A percentile compares a stretch with the other conserved stretches of the same genome.
These are phyloP conservation scores for Aspergillus uvarum DNA, from an alignment of 2,329 filamentous ascomycete genomes.

Conservation along the genomic window DNA sequence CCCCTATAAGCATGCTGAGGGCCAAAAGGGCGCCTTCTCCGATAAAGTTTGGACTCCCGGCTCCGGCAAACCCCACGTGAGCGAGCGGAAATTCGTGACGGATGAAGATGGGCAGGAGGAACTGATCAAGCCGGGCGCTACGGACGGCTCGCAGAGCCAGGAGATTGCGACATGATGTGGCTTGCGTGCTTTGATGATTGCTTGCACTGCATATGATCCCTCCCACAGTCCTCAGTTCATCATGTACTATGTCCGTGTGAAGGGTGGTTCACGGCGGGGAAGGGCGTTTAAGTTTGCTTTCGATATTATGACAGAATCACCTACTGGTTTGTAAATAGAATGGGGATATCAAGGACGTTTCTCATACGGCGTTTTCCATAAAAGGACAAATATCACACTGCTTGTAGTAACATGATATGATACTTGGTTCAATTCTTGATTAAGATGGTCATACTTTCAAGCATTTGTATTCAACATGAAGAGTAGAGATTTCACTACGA, in stretches of 20 bases:
- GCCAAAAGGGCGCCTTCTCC: constrained; percentile 78
- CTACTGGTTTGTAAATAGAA: constrained; percentile 28
- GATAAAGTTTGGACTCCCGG: constrained; percentile 89
- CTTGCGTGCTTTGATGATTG: constrained; percentile 1
- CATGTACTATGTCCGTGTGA: constrained; percentile 27
- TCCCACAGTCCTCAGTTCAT: constrained; percentile 13
- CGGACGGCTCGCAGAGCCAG: constrained; percentile 31
- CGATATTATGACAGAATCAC: constrained; percentile 12
- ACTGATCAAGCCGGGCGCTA: constrained; percentile 62
- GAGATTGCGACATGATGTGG: constrained; percentile 33
- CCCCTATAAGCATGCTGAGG: constrained; percentile 84
- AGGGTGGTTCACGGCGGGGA: constrained; percentile 26
- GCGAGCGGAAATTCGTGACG: constrained; percentile 78
- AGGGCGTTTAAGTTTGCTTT: constrained; percentile 12
- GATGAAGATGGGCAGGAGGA: constrained; percentile 68
- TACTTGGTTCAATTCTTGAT: too few relatives aligned
- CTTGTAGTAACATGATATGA: constrained; percentile 2
- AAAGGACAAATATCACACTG: background rate
- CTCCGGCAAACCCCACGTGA: constrained; percentile 66
- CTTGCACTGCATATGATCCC: constrained; percentile 6
- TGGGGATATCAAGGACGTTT: constrained; percentile 18
- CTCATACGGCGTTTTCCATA: background rate
- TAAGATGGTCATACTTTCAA: too few relatives aligned
- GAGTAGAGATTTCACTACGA: too few relatives aligned
- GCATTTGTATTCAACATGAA: too few relatives aligned